Evolutionary conservation across 768 basidiomycete genomes (phyloP).

Genomic region (Mycena maculata): DNA sequence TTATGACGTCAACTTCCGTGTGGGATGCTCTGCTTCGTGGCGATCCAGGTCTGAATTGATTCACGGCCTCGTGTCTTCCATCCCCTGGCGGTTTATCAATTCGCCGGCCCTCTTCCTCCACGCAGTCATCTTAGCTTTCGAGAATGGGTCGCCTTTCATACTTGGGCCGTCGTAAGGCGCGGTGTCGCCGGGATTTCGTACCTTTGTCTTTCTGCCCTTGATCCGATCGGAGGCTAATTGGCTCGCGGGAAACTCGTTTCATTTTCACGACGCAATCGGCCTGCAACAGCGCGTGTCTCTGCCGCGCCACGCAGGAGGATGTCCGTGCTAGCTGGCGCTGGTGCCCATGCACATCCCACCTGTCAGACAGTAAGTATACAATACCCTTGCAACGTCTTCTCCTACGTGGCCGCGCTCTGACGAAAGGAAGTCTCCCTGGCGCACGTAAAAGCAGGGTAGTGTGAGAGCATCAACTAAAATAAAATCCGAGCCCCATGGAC

Average conservation of each 20-base stretch:
- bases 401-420: constrained; percentile 26
- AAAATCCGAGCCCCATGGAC: constrained; percentile 34
- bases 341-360: constrained; percentile 10
- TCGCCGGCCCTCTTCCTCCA: constrained; percentile 3
- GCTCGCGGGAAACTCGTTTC: constrained; percentile 30
- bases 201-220: constrained; percentile 9
- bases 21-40: constrained; percentile 11
- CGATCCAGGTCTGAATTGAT: too few relatives aligned
- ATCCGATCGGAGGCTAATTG: constrained; percentile 32
- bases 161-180: constrained; percentile 20
- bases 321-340: not conserved
- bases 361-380: not conserved
- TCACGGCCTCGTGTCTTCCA: constrained; percentile 13
- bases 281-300: constrained; percentile 1
- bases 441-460: constrained; percentile 29
- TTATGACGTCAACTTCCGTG: constrained; percentile 14
- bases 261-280: constrained; percentile 7
- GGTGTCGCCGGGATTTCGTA: constrained; percentile 21
- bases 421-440: constrained; percentile 26
- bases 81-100: constrained; percentile 3
- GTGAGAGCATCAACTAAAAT: constrained; percentile 32
- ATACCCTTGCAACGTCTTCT: constrained; percentile 26
- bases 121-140: constrained; percentile 10
- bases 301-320: constrained; percentile 15
- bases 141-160: constrained; percentile 2